Evolutionary conservation across 352 stramenopile species (phyloP), one percentile per base, ranked within the genome.

Genomic region (Phytophthora parvispora): DNA sequence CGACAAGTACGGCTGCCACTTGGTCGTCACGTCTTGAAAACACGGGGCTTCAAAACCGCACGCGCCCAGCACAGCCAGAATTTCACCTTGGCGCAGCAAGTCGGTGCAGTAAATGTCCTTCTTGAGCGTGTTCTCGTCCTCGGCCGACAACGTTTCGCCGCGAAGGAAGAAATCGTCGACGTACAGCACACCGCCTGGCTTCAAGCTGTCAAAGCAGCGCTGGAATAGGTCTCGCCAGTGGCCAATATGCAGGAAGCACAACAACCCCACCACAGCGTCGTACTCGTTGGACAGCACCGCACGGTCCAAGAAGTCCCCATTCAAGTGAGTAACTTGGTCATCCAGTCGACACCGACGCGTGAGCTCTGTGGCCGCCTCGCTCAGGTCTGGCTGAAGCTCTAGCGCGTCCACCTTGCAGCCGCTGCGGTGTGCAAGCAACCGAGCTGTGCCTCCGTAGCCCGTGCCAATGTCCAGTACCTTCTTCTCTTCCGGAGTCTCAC

Each of bases 401-500:
- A 97, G 54, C 42, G 85, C 90, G 51, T 91, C 72, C 12, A 93
- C 79, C 9, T 71, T 77, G 60, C 85, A 93, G 42, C 81, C 80
- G 55, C 84, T 86, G 58, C 82, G 80, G 36, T 83, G 70, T 24
- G 91, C 92, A 25, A 98, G 69, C 73, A 97, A 83, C 18, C 94
- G 75, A 32, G 90, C 93, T 5, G 91, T 97, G 57, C 91, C 89
- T 61, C 94, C 94, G 65, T 96, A 96, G 20, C 94, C 94, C 56
- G 91, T 94, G 55, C 92, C 94, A 40, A 98, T 87, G 68, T 98
- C 92, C 48, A 98, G 77, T 52, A 98, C 90, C 38, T 49, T 78
- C 53, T 70, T 72, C 18, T 64, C 31, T 5, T n/a, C 29, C 8
- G 62, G 28, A 50, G 29, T 47, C 1, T 53, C 49, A 36, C 32